Evolutionary conservation across 2,329 filamentous ascomycete genomes (phyloP).

Genomic region (Paracamarosporium sp.): DNA sequence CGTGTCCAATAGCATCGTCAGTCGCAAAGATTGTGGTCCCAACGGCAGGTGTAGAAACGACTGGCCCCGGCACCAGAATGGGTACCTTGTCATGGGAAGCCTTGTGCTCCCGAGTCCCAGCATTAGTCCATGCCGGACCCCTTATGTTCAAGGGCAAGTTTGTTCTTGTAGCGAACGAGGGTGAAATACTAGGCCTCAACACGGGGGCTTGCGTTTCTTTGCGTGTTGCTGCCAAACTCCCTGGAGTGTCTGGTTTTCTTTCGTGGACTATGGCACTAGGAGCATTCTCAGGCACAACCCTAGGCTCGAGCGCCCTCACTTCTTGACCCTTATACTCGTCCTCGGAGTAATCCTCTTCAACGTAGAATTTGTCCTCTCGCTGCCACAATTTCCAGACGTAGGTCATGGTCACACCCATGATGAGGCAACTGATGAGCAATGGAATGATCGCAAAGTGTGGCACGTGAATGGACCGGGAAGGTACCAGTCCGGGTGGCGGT

Average conservation of each 20-base stretch:
- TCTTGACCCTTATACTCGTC: neutral
- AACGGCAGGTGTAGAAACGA: neutral
- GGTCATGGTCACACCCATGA: neutral
- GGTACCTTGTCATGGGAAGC: neutral
- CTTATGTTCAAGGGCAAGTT: neutral
- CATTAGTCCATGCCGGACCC: neutral
- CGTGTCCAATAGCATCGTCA: neutral
- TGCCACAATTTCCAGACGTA: slow-evolving; percentile 4
- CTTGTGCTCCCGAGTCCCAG: neutral
- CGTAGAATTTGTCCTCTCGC: slow-evolving; percentile 3
- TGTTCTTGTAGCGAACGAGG: neutral
- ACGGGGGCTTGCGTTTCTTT: neutral
- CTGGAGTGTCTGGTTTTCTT: neutral
- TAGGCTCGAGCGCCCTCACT: neutral
- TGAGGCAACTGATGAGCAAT: neutral
- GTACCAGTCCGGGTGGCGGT: neutral
- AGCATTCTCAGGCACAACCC: neutral
- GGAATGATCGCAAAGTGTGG: neutral
- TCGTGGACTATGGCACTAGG: neutral
- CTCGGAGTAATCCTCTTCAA: neutral
- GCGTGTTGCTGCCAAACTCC: neutral
- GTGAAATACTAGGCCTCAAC: neutral
- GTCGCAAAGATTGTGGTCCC: neutral
- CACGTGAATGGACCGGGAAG: neutral
- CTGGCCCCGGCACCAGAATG: neutral